Conservation (phyloP, 2,329 filamentous ascomycete species). For the Epichloe hybrida region DNA sequence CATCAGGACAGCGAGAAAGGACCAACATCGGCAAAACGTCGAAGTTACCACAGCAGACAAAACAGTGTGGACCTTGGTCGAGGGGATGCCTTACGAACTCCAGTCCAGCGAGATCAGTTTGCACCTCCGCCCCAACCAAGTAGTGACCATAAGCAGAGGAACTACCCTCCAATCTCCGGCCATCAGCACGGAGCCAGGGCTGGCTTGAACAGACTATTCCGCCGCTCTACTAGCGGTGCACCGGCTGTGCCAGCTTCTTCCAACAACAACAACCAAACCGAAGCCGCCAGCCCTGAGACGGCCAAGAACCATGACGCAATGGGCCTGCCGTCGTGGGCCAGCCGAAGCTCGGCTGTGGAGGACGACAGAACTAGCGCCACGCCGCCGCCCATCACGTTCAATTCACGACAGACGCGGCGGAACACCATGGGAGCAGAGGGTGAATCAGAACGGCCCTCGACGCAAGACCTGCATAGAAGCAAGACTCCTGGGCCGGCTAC, state of each 20-base stretch:
- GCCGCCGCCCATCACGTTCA: conserved; percentile 42
- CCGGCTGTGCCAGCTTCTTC: not conserved
- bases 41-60: conserved; percentile 8
- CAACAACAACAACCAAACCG: not conserved
- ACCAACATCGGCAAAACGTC: conserved; percentile 11
- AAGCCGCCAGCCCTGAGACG: conserved; percentile 7
- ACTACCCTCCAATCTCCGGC: conserved; percentile 38
- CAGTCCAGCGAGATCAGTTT: conserved; percentile 13
- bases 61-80: conserved; percentile 20
- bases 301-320: conserved; percentile 15
- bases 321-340: conserved; percentile 28
- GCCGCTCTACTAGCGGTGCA: conserved; percentile 31
- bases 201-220: conserved; percentile 37
- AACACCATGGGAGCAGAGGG: conserved; percentile 12
- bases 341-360: conserved; percentile 20
- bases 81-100: conserved; percentile 13
- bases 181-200: conserved; percentile 29
- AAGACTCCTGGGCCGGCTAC: conserved; percentile 2
- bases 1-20: not conserved
- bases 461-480: conserved; percentile 4
- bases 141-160: conserved; percentile 23
- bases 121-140: conserved; percentile 6
- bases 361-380: conserved; percentile 37
- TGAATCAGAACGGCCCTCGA: conserved; percentile 9
- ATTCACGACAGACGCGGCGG: conserved; percentile 20